Conservation (phyloP, 495 filamentous ascomycete species). For the Penicillium odoratum region DNA sequence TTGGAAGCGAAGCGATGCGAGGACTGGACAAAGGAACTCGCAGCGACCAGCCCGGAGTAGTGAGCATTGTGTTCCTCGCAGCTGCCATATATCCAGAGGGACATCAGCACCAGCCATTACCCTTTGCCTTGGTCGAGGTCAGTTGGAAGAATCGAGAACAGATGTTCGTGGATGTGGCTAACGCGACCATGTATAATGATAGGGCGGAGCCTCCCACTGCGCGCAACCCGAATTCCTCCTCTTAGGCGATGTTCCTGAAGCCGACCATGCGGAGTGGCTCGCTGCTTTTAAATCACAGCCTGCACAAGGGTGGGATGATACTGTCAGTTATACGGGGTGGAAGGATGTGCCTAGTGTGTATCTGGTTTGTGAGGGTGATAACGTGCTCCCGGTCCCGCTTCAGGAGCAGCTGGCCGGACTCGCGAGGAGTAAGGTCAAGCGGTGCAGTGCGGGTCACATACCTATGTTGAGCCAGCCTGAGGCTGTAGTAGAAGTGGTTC, state of each 20-base stretch:
- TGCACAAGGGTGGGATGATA: constrained; percentile 18
- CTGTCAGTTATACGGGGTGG: constrained; percentile 27
- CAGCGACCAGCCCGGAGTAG: constrained; percentile 18
- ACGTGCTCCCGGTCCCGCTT: constrained; percentile 9
- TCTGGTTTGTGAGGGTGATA: constrained; percentile 31
- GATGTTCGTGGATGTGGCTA: background rate
- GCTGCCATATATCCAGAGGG: constrained; percentile 22
- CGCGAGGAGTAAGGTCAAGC: constrained; percentile 23
- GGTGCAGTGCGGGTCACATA: constrained; percentile 31
- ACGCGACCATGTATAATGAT: background rate
- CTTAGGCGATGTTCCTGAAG: background rate
- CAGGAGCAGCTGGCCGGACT: constrained; percentile 22
- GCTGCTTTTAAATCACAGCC: background rate
- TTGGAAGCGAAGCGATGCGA: constrained; percentile 33
- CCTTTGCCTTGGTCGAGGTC: constrained; percentile 22
- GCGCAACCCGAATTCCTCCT: constrained; percentile 2
- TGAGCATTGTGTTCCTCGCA: constrained; percentile 25
- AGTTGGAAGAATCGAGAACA: background rate
- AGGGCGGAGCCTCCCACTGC: constrained; percentile 11
- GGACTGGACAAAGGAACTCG: constrained; percentile 20
- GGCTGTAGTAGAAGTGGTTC: constrained; percentile 22
- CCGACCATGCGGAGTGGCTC: constrained; percentile 2
- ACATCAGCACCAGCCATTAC: constrained; percentile 18
- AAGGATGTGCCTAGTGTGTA: constrained; percentile 32
- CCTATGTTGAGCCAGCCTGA: constrained; percentile 30